A percentile compares a stretch with the other conserved stretches of the same genome.
These are phyloP conservation scores for Lactarius vividus DNA, from an alignment of 768 basidiomycete genomes.

Conservation along the genomic window DNA sequence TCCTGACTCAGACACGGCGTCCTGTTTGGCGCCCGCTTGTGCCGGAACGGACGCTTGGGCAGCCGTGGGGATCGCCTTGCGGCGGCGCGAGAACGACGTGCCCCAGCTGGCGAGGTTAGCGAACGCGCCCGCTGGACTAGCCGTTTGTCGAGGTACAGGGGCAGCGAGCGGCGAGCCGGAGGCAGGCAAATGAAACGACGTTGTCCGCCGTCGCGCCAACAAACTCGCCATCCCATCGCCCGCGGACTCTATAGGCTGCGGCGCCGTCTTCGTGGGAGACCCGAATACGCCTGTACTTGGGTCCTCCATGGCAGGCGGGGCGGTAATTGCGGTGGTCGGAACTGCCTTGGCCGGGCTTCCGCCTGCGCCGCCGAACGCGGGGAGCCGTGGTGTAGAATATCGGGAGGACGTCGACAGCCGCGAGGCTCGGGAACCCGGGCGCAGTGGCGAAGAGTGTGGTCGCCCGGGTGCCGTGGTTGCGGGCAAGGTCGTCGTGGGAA, in stretches of 20 bases:
- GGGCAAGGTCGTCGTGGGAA: slow-evolving; percentile 4
- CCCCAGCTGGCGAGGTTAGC: slow-evolving; percentile 35
- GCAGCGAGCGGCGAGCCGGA: slow-evolving; percentile 33
- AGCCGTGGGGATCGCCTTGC: slow-evolving; percentile 4
- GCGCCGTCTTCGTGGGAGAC: slow-evolving; percentile 29
- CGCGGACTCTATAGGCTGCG: slow-evolving; percentile 60
- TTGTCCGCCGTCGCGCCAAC: slow-evolving; percentile 49
- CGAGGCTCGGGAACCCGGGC: slow-evolving; percentile 72
- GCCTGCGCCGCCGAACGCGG: slow-evolving; percentile 54
- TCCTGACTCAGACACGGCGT: neutral
- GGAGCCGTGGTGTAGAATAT: slow-evolving; percentile 63
- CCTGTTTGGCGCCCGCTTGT: neutral
- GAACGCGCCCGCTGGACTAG: slow-evolving; percentile 24
- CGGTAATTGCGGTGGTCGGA: slow-evolving; percentile 44
- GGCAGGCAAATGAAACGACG: slow-evolving; percentile 54
- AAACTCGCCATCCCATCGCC: slow-evolving; percentile 57
- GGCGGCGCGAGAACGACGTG: slow-evolving; percentile 23
- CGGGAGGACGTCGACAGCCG: slow-evolving; percentile 65
- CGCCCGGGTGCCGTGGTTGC: slow-evolving; percentile 8
- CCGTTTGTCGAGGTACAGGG: slow-evolving; percentile 33
- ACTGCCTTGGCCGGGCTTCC: slow-evolving; percentile 67
- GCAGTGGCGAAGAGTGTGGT: slow-evolving; percentile 43
- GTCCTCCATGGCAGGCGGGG: slow-evolving; percentile 35
- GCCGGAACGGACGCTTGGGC: neutral
- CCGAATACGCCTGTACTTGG: neutral